Conservation (phyloP, 2,329 filamentous ascomycete genomes). For the Talaromyces sp. region DNA sequence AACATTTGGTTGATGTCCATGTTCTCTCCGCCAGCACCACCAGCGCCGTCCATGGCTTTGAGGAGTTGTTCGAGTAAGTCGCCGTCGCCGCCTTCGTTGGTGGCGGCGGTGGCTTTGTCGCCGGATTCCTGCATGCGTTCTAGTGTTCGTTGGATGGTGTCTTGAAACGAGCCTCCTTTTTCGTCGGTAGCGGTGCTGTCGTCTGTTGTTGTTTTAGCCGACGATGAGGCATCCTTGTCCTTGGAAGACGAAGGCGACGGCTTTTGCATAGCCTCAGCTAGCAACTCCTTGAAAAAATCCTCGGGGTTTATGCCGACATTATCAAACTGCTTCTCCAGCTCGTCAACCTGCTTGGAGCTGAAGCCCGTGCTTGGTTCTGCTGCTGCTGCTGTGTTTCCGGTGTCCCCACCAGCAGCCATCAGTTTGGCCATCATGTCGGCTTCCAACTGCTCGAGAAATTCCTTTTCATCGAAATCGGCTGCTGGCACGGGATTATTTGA, state of each 20-base stretch:
- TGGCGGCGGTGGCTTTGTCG: slow-evolving; percentile 67
- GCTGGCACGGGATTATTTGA: not conserved
- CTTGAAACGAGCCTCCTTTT: slow-evolving; percentile 61
- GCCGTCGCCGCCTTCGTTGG: slow-evolving; percentile 60
- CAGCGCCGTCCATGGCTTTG: slow-evolving; percentile 68
- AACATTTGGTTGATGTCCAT: slow-evolving; percentile 94
- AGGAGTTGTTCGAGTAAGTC: slow-evolving; percentile 90
- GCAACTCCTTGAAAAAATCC: slow-evolving; percentile 31
- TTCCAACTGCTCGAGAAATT: slow-evolving; percentile 79
- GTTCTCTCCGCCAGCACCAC: slow-evolving; percentile 56
- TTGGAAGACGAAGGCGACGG: not conserved
- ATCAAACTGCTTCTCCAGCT: slow-evolving; percentile 31
- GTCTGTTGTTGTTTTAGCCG: slow-evolving; percentile 19
- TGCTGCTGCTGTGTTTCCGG: slow-evolving; percentile 23
- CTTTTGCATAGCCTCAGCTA: slow-evolving; percentile 23
- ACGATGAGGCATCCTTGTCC: slow-evolving; percentile 8
- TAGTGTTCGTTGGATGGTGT: slow-evolving; percentile 90
- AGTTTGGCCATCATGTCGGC: slow-evolving; percentile 72
- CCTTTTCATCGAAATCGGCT: slow-evolving; percentile 33
- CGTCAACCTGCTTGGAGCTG: slow-evolving; percentile 18
- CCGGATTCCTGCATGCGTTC: slow-evolving; percentile 90
- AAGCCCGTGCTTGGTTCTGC: not conserved
- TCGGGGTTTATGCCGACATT: slow-evolving; percentile 29
- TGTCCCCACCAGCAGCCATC: slow-evolving; percentile 57
- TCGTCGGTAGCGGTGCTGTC: slow-evolving; percentile 41